Evolutionary conservation across 192 early-diverging fungal species (phyloP), one percentile per base, ranked within the genome.

Genomic region (Gaertneriomyces semiglobifer): DNA sequence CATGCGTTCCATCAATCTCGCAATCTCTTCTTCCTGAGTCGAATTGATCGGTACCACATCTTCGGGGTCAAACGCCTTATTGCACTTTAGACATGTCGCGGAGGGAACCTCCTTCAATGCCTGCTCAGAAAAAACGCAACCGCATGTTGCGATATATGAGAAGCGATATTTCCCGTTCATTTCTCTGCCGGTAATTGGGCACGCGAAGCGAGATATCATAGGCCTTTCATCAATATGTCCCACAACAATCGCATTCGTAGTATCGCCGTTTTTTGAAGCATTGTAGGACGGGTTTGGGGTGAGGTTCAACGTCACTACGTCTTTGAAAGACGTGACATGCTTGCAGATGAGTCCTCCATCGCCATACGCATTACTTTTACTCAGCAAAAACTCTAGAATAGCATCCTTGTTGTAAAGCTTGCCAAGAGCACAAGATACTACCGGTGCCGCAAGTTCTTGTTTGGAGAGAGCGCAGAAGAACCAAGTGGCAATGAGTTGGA

Each of bases 351-450:
- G 63, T 62, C 92, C 91, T 19, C 82, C 91, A 69, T 93, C 91
- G 5, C 92, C 92, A 71, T 88, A 93, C 25, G 51, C 66, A 4
- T 70, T 75, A 38, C 73, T 77, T 46, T 79, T 74, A 73, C 89
- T 82, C n/a, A 93, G 71, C 39, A 94, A 73, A 59, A 77, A 90
- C 69, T 90, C 84, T 33, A 94, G 70, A 44, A 94, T 71, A 5
- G 84, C 85, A 60, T 88, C 89, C 73, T 92, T 88, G 61, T 93
- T 93, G 78, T 93, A 94, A 42, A 94, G 80, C 52, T 88, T 87
- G 9, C 93, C 93, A 8, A 94, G 76, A 40, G 57, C 73, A 71
- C 83, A 84, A 1, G 84, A 70, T 18, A 92, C 91, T 25, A 94
- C 70, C 7, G 93, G 93, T 40, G 72, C 58, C 50, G 69, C 53